phyloP scores from a whole-genome alignment of 495 filamentous ascomycete species.

The Annulohypoxylon stygium region DNA sequence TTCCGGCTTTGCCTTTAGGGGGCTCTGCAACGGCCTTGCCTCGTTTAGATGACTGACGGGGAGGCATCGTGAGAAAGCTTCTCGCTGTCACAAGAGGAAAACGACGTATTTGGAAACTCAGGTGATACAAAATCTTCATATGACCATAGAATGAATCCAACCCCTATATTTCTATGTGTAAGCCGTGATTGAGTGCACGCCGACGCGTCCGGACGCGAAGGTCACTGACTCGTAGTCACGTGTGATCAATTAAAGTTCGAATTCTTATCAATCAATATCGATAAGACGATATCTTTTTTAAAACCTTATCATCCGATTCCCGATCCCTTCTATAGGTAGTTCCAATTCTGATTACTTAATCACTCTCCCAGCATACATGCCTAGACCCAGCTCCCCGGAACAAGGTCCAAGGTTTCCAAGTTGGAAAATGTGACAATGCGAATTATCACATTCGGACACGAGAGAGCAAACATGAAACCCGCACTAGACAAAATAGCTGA shows the following conservation, averaged over 20 bases:
- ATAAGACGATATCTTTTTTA: conserved; percentile 10
- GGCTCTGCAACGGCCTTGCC: conserved; percentile 34
- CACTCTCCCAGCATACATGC: neutral
- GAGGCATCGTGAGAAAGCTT: conserved; percentile 39
- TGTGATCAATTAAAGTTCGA: conserved; percentile 35
- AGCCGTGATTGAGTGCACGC: neutral
- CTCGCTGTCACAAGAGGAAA: neutral
- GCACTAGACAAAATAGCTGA: conserved; percentile 7
- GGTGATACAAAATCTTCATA: neutral
- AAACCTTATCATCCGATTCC: neutral
- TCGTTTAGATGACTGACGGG: conserved; percentile 38
- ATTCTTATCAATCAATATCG: conserved; percentile 6
- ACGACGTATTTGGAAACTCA: neutral
- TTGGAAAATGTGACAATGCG: neutral
- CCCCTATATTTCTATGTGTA: neutral
- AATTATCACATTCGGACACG: neutral
- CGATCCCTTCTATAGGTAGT: no score
- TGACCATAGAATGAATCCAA: neutral
- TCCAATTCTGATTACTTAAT: neutral
- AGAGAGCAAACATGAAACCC: conserved; percentile 8
- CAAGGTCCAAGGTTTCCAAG: no score
- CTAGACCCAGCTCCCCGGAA: no score
- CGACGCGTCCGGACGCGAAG: conserved; percentile 38
- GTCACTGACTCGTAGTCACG: conserved; percentile 34
- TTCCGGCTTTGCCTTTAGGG: conserved; percentile 36